A percentile compares a stretch with the other conserved stretches of the same genome.
Conservation (phyloP, 345 rosid genomes). For the Eucalyptus microcorys region DNA sequence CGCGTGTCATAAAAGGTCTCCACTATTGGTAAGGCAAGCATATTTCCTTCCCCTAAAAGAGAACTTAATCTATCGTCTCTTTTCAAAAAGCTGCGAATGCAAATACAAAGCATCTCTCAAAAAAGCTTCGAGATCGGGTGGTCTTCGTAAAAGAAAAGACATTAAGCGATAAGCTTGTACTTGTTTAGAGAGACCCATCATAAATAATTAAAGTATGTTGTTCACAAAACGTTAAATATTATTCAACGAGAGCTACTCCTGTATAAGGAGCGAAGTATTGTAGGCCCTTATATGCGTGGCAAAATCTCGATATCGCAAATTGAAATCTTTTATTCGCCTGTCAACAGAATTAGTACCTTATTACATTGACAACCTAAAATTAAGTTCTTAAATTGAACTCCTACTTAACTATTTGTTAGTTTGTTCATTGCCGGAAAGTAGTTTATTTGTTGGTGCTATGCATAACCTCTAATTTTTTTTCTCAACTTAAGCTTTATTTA, state of each 20-base stretch:
- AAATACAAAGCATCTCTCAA: not conserved
- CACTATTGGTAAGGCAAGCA: not conserved
- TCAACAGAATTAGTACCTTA: not conserved
- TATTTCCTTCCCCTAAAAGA: not conserved
- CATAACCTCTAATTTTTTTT: not conserved
- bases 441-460: not conserved
- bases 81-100: not conserved
- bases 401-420: not conserved
- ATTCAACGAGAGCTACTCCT: not conserved
- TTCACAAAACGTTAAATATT: not conserved
- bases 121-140: not conserved
- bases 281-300: not conserved
- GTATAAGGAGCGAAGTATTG: not conserved
- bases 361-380: not conserved
- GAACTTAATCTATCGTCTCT: not conserved
- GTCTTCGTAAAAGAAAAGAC: not conserved
- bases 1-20: not conserved
- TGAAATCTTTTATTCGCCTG: not conserved
- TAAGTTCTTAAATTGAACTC: not conserved
- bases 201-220: not conserved
- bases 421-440: not conserved
- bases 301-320: not conserved
- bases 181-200: not conserved
- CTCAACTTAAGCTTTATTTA: not conserved
- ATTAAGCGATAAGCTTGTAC: not conserved